These are phyloP conservation scores for Hirsutella rhossiliensis DNA, from an alignment of 2,329 filamentous ascomycete species.

Conservation along the genomic window DNA sequence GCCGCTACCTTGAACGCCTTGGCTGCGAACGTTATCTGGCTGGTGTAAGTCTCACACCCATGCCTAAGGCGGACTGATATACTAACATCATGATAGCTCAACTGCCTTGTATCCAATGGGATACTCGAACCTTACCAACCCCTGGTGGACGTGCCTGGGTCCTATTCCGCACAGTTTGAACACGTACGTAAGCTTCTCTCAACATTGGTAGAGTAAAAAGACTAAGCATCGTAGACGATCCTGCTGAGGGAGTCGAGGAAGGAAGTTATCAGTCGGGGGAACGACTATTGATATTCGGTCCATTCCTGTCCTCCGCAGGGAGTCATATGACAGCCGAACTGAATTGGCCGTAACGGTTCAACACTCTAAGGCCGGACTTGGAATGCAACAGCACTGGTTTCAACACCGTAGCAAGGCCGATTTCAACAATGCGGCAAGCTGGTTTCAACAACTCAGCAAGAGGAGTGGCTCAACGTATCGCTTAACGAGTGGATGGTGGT, in stretches of 20 bases:
- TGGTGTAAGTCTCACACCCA: conserved; percentile 11
- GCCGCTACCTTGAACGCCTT: conserved; percentile 52
- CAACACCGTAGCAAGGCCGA: too few species aligned
- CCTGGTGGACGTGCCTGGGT: conserved; percentile 44
- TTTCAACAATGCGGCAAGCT: too few species aligned
- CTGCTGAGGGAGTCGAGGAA: conserved; percentile 30
- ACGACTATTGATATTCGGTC: conserved; percentile 30
- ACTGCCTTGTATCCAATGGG: conserved; percentile 42
- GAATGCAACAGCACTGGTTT: too few species aligned
- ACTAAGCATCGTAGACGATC: conserved; percentile 26
- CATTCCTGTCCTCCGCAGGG: too few species aligned
- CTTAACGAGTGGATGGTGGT: too few species aligned
- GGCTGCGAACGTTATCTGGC: conserved; percentile 46
- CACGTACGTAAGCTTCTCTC: conserved; percentile 24
- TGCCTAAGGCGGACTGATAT: conserved; percentile 9
- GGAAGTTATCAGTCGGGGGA: conserved; percentile 39
- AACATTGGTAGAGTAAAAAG: not conserved
- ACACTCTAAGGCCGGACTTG: too few species aligned
- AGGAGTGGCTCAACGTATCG: too few species aligned
- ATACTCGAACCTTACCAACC: conserved; percentile 45
- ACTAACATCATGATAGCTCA: conserved; percentile 31
- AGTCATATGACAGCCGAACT: too few species aligned
- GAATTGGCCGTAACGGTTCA: too few species aligned
- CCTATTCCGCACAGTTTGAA: conserved; percentile 54
- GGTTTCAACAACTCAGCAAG: too few species aligned